Percentiles rank a stretch among this genome's conserved stretches.
Conservation (phyloP, 2,329 filamentous ascomycete species). For the Aotearoamyces nothofagi region DNA sequence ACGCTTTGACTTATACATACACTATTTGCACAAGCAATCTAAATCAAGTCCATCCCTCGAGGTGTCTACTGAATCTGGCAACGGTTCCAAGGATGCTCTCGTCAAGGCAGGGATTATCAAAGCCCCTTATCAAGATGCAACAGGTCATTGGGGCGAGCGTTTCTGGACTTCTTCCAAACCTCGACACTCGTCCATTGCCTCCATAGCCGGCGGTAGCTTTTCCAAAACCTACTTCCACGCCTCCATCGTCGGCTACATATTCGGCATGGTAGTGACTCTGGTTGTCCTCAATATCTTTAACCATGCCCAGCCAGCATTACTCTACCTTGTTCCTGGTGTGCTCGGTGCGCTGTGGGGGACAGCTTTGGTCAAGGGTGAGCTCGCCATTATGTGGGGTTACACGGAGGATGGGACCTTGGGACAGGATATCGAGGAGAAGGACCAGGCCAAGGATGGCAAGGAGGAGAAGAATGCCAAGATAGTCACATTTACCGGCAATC, state of each 20-base stretch:
- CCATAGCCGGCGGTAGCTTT: slow-evolving; percentile 32
- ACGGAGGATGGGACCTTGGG: slow-evolving; percentile 55
- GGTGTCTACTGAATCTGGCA: slow-evolving; percentile 12
- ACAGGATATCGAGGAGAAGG: too few relatives aligned
- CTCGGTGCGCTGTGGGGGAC: slow-evolving; percentile 62
- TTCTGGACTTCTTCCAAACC: slow-evolving; percentile 48
- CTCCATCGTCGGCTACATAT: slow-evolving; percentile 58
- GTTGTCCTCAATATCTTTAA: slow-evolving; percentile 62
- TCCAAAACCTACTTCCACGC: slow-evolving; percentile 77
- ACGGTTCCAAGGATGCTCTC: slow-evolving; percentile 19
- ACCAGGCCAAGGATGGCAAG: slow-evolving; percentile 7
- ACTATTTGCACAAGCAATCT: slow-evolving; percentile 57
- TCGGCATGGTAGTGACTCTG: slow-evolving; percentile 66
- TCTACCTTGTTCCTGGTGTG: slow-evolving; percentile 86
- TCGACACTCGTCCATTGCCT: slow-evolving; percentile 13
- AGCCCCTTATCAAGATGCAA: slow-evolving; percentile 38
- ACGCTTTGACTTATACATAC: slow-evolving; percentile 78
- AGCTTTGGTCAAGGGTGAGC: slow-evolving; percentile 54
- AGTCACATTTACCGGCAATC: too few relatives aligned
- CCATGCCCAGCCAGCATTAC: slow-evolving; percentile 75
- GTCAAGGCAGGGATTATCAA: slow-evolving; percentile 23
- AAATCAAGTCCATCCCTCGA: slow-evolving; percentile 9
- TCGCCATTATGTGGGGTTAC: slow-evolving; percentile 65
- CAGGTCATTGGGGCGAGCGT: slow-evolving; percentile 67
- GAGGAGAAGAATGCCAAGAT: slow-evolving; percentile 4